Evolutionary conservation across 306 rosid species (phyloP).

Genomic region (Carpinus viminea): DNA sequence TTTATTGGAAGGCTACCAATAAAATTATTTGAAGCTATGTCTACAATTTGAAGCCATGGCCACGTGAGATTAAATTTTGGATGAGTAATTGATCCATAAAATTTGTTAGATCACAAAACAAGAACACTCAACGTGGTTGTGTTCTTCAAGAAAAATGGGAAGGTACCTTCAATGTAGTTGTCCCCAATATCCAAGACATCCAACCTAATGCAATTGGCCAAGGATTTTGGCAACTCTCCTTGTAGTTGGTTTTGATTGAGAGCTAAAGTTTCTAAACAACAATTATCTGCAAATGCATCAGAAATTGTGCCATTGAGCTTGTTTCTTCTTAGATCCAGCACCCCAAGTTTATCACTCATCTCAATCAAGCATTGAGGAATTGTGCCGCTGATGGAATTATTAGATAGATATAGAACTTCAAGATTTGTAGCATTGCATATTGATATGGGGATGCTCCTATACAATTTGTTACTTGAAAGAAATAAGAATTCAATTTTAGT

Average conservation of each 20-base stretch:
- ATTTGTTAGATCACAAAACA: slow-evolving; percentile 34
- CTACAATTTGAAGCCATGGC: slow-evolving; percentile 41
- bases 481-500: background rate
- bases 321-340: slow-evolving; percentile 27
- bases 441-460: slow-evolving; percentile 23
- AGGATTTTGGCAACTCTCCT: slow-evolving; percentile 31
- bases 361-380: slow-evolving; percentile 27
- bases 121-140: slow-evolving; percentile 33
- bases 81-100: slow-evolving; percentile 25
- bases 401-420: too few species aligned
- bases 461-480: slow-evolving; percentile 24
- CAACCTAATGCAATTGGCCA: slow-evolving; percentile 21
- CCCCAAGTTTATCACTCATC: slow-evolving; percentile 11
- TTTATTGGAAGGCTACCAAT: background rate
- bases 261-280: background rate
- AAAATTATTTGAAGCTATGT: slow-evolving; percentile 22
- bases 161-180: background rate
- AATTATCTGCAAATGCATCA: slow-evolving; percentile 19
- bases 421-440: slow-evolving; percentile 27
- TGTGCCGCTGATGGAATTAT: background rate
- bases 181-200: slow-evolving; percentile 42
- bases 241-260: slow-evolving; percentile 2
- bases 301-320: background rate
- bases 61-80: background rate
- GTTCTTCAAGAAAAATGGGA: slow-evolving; percentile 26